Evolutionary conservation across 1,139 yeast species (phyloP).

Genomic region (Debaryomyces nepalensis): DNA sequence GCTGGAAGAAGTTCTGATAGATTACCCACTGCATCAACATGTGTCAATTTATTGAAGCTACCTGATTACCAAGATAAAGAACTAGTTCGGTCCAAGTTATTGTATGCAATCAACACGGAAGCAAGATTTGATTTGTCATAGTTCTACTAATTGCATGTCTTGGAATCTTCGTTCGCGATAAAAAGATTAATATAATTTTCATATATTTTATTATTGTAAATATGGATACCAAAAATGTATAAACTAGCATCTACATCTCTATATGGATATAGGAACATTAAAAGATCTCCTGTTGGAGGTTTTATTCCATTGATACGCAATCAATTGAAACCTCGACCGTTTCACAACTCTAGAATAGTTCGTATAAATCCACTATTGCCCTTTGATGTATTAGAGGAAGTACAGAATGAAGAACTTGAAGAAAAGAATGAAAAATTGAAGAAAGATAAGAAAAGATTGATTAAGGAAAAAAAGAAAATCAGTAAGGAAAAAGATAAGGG

Average conservation of each 20-base stretch:
- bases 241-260: not conserved
- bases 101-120: conserved; percentile 77
- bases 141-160: too few species aligned
- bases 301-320: not conserved
- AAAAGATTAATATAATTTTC: not conserved
- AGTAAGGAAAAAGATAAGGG: conserved; percentile 18
- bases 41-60: conserved; percentile 82
- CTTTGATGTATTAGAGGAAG: conserved; percentile 37
- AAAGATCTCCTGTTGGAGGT: not conserved
- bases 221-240: not conserved
- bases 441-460: conserved; percentile 30
- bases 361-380: conserved; percentile 36
- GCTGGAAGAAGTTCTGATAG: conserved; percentile 60
- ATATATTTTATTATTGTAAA: not conserved
- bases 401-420: conserved; percentile 35
- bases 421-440: conserved; percentile 31
- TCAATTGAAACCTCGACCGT: conserved; percentile 10
- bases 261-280: not conserved
- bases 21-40: conserved; percentile 91
- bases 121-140: conserved; percentile 91
- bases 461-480: conserved; percentile 25
- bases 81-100: conserved; percentile 60
- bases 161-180: conserved; percentile 5
- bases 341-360: not conserved
- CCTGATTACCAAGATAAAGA: conserved; percentile 78